Base-by-base conservation (phyloP, 305 asterid genomes). In the Solanum hybrid region DNA sequence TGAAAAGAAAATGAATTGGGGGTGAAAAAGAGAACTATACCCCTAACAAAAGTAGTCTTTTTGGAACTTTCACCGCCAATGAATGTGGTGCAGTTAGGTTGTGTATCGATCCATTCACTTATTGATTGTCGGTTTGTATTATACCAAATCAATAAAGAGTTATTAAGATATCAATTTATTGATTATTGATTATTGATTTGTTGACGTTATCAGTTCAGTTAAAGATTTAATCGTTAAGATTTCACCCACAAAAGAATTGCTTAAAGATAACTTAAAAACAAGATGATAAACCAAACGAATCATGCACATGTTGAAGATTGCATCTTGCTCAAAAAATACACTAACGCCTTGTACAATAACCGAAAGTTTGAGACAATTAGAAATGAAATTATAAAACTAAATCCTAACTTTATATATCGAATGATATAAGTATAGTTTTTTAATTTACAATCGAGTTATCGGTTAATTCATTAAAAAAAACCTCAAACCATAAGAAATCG, bases 31-130 rank as follows among this genome's bases (percentile, higher is more conserved):
- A 61, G 26, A 61, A 61, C 12, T 8, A 20, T 20, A 61, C 5
- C 26, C 5, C 26, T 61, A 61, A 20, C 26, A 61, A 7, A 20
- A 1, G 5, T 57, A 57, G 72, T 57, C 26, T 57, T 20, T 20
- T 20, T 57, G 26, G 4, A 57, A 57, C 72, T 57, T 61, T 61
- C 72, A 9, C 26, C 72, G 5, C 10, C 5, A 27, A 27, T 27
- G 29, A 27, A 27, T 17, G 24, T 57, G 24, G 4, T 17, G 24
- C 70, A 57, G 10, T 57, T 17, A 57, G 10, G 24, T 17, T 17
- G 24, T 6, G 24, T 57, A 57, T 57, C 1, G 24, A 57, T 0
- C 5, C 5, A 57, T 17, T 57, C 5, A 0, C 4, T 17, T 57
- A 57, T 51, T 51, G 10, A 3, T 17, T 6, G 1, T 57, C 1